A percentile compares a stretch with the other conserved stretches of the same genome.
These are phyloP conservation scores for Rhodamnia argentea DNA, from an alignment of 345 rosid species.

Conservation along the genomic window DNA sequence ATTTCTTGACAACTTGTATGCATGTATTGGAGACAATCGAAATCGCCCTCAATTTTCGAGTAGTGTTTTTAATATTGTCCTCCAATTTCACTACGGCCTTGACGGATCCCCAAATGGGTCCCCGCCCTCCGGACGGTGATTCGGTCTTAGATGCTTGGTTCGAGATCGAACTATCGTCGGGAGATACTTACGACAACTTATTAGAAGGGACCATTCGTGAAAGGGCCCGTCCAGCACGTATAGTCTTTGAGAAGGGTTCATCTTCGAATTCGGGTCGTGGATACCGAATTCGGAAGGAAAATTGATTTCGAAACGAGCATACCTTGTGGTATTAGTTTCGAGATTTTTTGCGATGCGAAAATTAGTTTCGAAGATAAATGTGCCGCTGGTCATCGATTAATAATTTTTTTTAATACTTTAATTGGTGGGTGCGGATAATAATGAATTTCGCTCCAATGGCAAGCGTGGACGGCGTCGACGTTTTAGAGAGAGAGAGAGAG, in stretches of 20 bases:
- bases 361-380: too few relatives aligned
- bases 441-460: background rate
- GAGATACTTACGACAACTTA: background rate
- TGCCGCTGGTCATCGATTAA: too few relatives aligned
- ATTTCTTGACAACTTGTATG: fast-evolving
- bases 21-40: background rate
- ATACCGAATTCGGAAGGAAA: background rate
- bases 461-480: background rate
- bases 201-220: fast-evolving
- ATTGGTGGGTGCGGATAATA: background rate
- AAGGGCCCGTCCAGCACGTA: fast-evolving
- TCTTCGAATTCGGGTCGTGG: fast-evolving
- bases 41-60: background rate
- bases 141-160: background rate
- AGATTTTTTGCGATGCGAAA: too few relatives aligned
- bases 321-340: too few relatives aligned
- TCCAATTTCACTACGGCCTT: background rate
- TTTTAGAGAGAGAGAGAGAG: background rate
- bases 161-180: fast-evolving
- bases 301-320: background rate
- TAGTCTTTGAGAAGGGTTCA: background rate
- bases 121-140: background rate
- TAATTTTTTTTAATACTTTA: too few relatives aligned
- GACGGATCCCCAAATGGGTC: fast-evolving
- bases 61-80: fast-evolving